A percentile compares a stretch with the other conserved stretches of the same genome.
Conservation (phyloP, 1,139 yeast genomes). For the Saccharomyces pastorianus region DNA sequence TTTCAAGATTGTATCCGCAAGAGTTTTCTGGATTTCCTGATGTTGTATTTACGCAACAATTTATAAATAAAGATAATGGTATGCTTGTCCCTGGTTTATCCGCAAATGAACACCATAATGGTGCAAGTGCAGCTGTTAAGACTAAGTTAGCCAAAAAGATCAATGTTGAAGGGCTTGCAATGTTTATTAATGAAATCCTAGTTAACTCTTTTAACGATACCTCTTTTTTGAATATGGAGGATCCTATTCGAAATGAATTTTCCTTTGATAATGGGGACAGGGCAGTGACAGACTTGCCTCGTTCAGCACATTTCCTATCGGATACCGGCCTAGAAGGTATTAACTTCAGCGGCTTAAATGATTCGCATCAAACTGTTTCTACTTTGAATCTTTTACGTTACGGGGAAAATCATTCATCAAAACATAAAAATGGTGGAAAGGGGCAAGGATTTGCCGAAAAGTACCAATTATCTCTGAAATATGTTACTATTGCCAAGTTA, state of each 20-base stretch:
- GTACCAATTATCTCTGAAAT: conserved; percentile 28
- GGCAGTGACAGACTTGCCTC: neutral
- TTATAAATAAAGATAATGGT: conserved; percentile 12
- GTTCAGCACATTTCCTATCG: neutral
- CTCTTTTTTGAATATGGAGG: conserved; percentile 27
- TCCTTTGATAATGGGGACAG: conserved; percentile 8
- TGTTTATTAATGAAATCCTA: conserved; percentile 25
- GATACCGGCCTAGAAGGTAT: neutral
- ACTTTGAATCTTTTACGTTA: neutral
- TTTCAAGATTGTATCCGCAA: conserved; percentile 16
- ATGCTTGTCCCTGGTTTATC: conserved; percentile 3
- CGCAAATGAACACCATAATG: neutral
- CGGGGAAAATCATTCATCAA: neutral
- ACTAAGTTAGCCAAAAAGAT: conserved; percentile 2
- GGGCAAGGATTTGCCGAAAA: conserved; percentile 26
- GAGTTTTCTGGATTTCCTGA: conserved; percentile 14
- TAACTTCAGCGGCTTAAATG: neutral
- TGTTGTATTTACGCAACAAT: conserved; percentile 1
- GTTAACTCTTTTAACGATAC: conserved; percentile 29
- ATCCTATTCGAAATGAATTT: conserved; percentile 15
- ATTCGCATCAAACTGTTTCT: neutral
- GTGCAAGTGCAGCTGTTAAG: conserved; percentile 1
- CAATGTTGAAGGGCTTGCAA: conserved; percentile 18
- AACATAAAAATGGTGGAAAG: neutral
- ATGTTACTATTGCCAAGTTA: conserved; percentile 24